Conservation (phyloP, 768 basidiomycete genomes). For the Pleurotus pulmonarius region DNA sequence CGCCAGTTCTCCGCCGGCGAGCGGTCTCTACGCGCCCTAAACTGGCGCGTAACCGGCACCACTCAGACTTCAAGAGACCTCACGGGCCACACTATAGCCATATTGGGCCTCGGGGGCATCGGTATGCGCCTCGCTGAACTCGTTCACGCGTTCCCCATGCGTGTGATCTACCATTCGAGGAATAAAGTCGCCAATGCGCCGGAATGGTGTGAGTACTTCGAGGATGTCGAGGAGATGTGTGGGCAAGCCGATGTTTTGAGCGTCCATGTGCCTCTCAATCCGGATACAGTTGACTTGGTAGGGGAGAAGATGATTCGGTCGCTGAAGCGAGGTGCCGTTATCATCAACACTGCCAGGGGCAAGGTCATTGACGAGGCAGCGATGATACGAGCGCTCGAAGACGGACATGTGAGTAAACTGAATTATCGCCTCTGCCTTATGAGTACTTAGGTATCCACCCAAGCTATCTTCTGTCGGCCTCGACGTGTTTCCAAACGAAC, state of each 20-base stretch:
- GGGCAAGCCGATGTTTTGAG: constrained; percentile 77
- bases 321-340: constrained; percentile 73
- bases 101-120: constrained; percentile 78
- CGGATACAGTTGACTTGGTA: constrained; percentile 70
- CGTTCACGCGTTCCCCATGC: constrained; percentile 83
- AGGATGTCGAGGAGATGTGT: constrained; percentile 60
- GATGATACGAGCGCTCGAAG: constrained; percentile 79
- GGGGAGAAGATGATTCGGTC: constrained; percentile 72
- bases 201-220: constrained; percentile 73
- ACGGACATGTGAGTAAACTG: constrained; percentile 69
- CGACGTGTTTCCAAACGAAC: constrained; percentile 86
- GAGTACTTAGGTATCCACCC: constrained; percentile 8
- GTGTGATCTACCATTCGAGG: constrained; percentile 77
- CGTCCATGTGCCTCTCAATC: constrained; percentile 77
- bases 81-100: constrained; percentile 64
- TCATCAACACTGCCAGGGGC: constrained; percentile 90
- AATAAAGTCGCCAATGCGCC: constrained; percentile 56
- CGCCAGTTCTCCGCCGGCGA: constrained; percentile 72
- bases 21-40: constrained; percentile 46
- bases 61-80: constrained; percentile 56
- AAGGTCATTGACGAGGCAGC: constrained; percentile 88
- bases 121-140: constrained; percentile 68
- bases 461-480: constrained; percentile 79
- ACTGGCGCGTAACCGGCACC: constrained; percentile 57
- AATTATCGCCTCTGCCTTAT: background rate